Base-by-base conservation (phyloP, 2,329 filamentous ascomycete species). In the Bipolaris zeicola region DNA sequence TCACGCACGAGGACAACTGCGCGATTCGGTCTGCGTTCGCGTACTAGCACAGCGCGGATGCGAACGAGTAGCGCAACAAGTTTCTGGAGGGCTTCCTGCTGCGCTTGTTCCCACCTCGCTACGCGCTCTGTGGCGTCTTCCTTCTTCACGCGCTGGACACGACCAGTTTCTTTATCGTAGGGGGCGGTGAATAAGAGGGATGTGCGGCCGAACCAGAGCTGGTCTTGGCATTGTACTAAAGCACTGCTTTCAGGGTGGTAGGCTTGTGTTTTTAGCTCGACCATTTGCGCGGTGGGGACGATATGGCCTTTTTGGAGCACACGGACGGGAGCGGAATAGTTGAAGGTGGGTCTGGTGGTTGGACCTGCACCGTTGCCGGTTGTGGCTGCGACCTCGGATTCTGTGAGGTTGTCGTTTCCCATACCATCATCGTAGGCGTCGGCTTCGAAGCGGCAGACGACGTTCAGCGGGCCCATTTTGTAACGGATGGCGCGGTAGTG, bases 151-250 rank as follows among this genome's bases (percentile, higher is more conserved):
- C 51, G 54, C 10, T 49, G 34, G 3, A 67, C 47, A 10, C 51
- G 53, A 1, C 67, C 61, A 0, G 62, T 63, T 4, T 46, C 59
- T 10, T 38, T 39, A 11, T 62, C 46, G 33, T 69, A 71, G 2
- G 57, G 60, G 0, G 63, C 68, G 0, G 64, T 69, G 55, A 67
- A 65, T 0, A 72, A 50, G 16, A 69, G 57, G 16, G 59, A 52
- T 0, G 70, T 73, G 10, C 70, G 68, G 2, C 70, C 70, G 50
- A 73, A 73, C 70, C 70, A 73, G 8, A 73, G 62, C 31, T 72
- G 69, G 33, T 72, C 70, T 44, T 62, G 60, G 39, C 70, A 71
- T 14, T 38, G 16, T 2, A 66, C 64, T 0, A 34, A 39, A 1
- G 34, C 36, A 10, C 24, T 50, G 1, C 48, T 43, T 3, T 62